Evolutionary conservation across 495 filamentous ascomycete species (phyloP).

Genomic region (Penicillium dipodomyicola): DNA sequence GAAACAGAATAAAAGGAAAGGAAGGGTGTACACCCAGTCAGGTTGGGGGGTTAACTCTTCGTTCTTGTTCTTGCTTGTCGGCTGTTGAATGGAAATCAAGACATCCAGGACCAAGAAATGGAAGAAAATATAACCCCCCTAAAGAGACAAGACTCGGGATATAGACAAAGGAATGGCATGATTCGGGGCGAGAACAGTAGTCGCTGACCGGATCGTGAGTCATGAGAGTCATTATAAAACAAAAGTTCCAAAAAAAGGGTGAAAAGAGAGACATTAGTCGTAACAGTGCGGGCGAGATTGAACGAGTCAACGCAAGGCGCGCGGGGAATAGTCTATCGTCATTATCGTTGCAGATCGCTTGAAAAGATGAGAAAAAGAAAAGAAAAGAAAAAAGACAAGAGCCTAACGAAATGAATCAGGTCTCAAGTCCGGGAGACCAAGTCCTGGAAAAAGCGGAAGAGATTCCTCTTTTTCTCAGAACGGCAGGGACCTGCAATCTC

Average conservation of each 20-base stretch:
- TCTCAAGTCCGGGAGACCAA: conserved; percentile 38
- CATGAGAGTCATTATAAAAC: conserved; percentile 33
- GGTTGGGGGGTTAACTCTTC: neutral
- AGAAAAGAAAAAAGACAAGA: neutral
- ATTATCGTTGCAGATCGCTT: conserved; percentile 29
- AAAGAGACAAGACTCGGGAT: conserved; percentile 16
- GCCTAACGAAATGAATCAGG: conserved; percentile 7
- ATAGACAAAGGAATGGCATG: conserved; percentile 38
- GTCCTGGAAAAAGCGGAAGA: conserved; percentile 50
- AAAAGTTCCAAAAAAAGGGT: conserved; percentile 4
- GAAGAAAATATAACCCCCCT: conserved; percentile 11
- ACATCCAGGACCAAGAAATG: conserved; percentile 2
- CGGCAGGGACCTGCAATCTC: conserved; percentile 31
- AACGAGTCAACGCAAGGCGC: neutral
- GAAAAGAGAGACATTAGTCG: conserved; percentile 37
- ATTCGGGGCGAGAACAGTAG: conserved; percentile 42
- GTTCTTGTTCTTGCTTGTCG: neutral
- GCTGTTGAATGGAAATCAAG: conserved; percentile 4
- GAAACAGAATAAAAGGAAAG: conserved; percentile 7
- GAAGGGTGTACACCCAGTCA: neutral
- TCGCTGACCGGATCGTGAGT: conserved; percentile 33
- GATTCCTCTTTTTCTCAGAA: conserved; percentile 42
- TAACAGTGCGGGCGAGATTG: conserved; percentile 28
- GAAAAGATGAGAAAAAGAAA: conserved; percentile 7
- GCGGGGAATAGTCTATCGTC: conserved; percentile 24